Evolutionary conservation across 73 alveolate genomes (phyloP).

Genomic region (Tetrahymena malaccensis): DNA sequence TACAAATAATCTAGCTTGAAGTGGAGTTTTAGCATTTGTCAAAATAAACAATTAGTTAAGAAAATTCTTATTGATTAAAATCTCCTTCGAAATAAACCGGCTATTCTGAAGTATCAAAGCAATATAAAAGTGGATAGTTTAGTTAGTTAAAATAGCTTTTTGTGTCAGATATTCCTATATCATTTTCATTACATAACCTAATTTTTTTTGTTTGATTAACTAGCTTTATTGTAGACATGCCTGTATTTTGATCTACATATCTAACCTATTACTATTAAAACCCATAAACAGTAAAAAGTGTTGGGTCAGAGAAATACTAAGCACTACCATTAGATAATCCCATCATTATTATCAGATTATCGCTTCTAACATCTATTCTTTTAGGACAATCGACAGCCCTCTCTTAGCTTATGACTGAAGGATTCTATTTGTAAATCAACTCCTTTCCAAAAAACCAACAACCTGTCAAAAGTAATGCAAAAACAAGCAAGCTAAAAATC

Average conservation of each 20-base stretch:
- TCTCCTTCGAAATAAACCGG: background rate
- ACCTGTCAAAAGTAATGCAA: background rate
- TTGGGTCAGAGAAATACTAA: background rate
- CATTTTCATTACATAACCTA: background rate
- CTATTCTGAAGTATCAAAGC: background rate
- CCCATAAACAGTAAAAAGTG: background rate
- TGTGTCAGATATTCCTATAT: background rate
- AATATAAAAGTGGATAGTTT: background rate
- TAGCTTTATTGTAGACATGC: background rate
- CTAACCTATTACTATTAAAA: background rate
- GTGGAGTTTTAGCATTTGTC: background rate
- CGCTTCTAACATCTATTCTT: background rate
- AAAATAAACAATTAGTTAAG: background rate
- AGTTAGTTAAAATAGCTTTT: background rate
- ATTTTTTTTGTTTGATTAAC: background rate
- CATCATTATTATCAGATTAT: background rate
- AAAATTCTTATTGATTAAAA: background rate
- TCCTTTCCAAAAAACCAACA: background rate
- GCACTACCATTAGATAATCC: background rate
- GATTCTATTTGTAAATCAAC: background rate
- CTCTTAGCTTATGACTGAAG: background rate
- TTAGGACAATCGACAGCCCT: background rate
- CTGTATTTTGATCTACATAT: background rate
- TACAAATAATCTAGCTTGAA: background rate
- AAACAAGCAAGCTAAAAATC: background rate